Conservation (phyloP, 768 basidiomycete species). For the Tephrocybe sp. region DNA sequence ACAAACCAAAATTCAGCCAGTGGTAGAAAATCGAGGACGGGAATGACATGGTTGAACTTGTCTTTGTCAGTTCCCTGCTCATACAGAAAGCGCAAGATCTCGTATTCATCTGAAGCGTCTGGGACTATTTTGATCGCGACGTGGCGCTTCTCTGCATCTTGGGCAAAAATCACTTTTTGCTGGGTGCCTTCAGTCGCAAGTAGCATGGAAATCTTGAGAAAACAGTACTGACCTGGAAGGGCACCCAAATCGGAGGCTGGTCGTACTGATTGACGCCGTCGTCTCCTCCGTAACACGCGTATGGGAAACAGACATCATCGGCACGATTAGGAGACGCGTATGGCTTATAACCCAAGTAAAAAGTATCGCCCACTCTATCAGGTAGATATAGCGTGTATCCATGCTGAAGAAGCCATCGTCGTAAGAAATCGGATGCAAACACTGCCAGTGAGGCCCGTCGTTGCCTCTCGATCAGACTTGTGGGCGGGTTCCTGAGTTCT, state of each 20-base stretch:
- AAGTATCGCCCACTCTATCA: neutral
- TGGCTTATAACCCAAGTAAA: neutral
- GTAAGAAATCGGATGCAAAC: neutral
- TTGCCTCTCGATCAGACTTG: too few species aligned
- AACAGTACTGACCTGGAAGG: neutral
- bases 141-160: slow-evolving; percentile 19
- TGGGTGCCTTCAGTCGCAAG: neutral
- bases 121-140: slow-evolving; percentile 26
- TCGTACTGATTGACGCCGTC: neutral
- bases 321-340: neutral
- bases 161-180: slow-evolving; percentile 16
- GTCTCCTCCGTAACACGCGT: neutral
- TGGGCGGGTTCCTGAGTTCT: too few species aligned
- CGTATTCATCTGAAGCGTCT: slow-evolving; percentile 21
- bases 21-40: slow-evolving; percentile 8
- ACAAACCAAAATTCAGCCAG: slow-evolving; percentile 5
- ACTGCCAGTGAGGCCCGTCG: too few species aligned
- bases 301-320: slow-evolving; percentile 1
- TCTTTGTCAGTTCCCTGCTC: slow-evolving; percentile 8
- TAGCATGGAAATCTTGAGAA: neutral
- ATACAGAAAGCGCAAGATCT: slow-evolving; percentile 18
- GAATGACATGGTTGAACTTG: slow-evolving; percentile 7
- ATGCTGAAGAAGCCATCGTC: neutral
- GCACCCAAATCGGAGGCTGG: neutral
- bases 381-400: neutral